Evolutionary conservation across 2,329 filamentous ascomycete genomes (phyloP).

Genomic region (Sporothrix brasiliensis): DNA sequence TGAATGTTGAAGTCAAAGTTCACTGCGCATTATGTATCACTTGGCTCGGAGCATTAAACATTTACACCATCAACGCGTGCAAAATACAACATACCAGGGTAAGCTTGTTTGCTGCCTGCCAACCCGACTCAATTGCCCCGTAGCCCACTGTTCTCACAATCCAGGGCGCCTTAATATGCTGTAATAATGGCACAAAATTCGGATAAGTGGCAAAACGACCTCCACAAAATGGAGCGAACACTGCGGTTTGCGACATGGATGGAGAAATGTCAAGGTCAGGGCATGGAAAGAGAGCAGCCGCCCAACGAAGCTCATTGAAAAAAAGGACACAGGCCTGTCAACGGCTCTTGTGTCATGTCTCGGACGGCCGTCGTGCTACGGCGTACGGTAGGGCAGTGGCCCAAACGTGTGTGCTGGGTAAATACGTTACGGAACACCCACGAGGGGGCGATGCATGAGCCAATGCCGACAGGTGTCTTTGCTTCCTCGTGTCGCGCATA

Average conservation of each 20-base stretch:
- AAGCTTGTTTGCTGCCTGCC: conserved; percentile 27
- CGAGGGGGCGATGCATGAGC: neutral
- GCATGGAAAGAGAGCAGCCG: neutral
- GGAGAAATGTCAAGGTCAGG: neutral
- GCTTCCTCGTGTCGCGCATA: conserved; percentile 12
- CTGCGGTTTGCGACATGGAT: neutral
- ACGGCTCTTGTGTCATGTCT: neutral
- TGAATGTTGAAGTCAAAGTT: too few species aligned
- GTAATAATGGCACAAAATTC: conserved; percentile 20
- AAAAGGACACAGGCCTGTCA: neutral
- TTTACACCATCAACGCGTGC: conserved; percentile 1
- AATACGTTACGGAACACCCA: neutral
- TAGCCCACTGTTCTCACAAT: neutral
- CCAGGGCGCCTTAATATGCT: neutral
- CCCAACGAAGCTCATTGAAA: neutral
- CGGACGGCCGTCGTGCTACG: conserved; percentile 3
- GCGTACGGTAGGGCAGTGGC: conserved; percentile 12
- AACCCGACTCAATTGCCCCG: neutral
- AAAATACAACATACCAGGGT: conserved; percentile 30
- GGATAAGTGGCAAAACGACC: too few species aligned
- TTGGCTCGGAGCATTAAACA: conserved; percentile 23
- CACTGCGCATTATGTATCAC: neutral
- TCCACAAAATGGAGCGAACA: conserved; percentile 1
- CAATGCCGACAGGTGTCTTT: neutral
- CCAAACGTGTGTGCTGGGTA: neutral